phyloP scores from a whole-genome alignment of 352 stramenopile genomes.

The Globisporangium abappressorium region DNA sequence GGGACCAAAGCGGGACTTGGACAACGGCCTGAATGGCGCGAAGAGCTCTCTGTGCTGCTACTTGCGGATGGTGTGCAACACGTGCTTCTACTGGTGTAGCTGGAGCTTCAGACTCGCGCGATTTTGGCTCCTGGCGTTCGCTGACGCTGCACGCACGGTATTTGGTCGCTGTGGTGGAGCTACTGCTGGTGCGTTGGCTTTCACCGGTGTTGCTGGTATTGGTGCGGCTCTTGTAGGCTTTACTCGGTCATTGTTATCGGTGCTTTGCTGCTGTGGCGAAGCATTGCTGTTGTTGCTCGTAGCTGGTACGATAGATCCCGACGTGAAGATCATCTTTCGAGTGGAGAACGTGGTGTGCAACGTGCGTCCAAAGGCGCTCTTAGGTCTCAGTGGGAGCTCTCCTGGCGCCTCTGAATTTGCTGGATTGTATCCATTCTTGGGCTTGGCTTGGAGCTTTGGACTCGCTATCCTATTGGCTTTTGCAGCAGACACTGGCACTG shows the following conservation, averaged over 20 bases:
- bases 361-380: constrained; percentile 27
- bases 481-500: background rate
- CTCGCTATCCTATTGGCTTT: background rate
- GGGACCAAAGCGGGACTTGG: constrained; percentile 26
- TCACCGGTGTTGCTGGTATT: background rate
- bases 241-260: background rate
- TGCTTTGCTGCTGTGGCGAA: background rate
- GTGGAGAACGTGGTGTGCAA: constrained; percentile 8
- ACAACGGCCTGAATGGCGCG: constrained; percentile 33
- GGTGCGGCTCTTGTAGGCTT: background rate
- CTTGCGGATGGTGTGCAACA: background rate
- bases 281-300: background rate
- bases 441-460: background rate
- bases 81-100: background rate
- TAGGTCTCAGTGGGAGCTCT: constrained; percentile 17
- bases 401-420: background rate
- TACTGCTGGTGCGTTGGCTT: background rate
- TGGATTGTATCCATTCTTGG: background rate
- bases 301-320: background rate
- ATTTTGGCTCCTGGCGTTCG: background rate
- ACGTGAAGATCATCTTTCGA: constrained; percentile 2
- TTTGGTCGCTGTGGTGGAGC: background rate
- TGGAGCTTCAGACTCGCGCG: background rate
- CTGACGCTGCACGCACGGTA: constrained; percentile 2
- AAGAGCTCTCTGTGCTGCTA: background rate